These are phyloP conservation scores for Lachancea sp. DNA, from an alignment of 805 yeast genomes.

Conservation along the genomic window DNA sequence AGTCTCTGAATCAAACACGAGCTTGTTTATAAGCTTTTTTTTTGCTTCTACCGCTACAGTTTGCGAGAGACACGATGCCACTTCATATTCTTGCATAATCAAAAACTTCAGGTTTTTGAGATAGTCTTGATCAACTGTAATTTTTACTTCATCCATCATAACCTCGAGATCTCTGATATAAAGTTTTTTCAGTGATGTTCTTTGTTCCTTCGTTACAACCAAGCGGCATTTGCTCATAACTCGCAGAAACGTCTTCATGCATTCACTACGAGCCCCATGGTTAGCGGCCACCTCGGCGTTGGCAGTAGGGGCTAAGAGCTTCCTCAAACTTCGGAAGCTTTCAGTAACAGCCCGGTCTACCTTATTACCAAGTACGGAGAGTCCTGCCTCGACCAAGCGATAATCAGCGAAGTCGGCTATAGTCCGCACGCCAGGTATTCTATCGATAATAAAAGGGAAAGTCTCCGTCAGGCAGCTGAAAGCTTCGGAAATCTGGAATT, in stretches of 20 bases:
- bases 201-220: conserved; percentile 3
- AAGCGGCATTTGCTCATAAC: conserved; percentile 11
- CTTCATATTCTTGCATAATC: neutral
- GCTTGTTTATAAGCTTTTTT: neutral
- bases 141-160: neutral
- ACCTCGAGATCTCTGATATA: conserved; percentile 10
- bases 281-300: neutral
- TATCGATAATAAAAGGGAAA: conserved; percentile 2
- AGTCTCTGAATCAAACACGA: neutral
- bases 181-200: conserved; percentile 7
- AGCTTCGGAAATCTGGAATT: neutral
- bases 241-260: conserved; percentile 3
- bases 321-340: neutral
- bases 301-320: neutral
- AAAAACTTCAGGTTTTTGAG: neutral
- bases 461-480: neutral
- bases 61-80: neutral
- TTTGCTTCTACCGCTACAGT: neutral
- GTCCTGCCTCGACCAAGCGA: conserved; percentile 1
- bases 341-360: neutral
- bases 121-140: neutral
- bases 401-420: conserved; percentile 4
- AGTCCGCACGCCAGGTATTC: neutral
- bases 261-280: neutral
- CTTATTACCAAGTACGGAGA: conserved; percentile 1